Evolutionary conservation across 139 green algal species (phyloP).

Genomic region (Closterium sp.): DNA sequence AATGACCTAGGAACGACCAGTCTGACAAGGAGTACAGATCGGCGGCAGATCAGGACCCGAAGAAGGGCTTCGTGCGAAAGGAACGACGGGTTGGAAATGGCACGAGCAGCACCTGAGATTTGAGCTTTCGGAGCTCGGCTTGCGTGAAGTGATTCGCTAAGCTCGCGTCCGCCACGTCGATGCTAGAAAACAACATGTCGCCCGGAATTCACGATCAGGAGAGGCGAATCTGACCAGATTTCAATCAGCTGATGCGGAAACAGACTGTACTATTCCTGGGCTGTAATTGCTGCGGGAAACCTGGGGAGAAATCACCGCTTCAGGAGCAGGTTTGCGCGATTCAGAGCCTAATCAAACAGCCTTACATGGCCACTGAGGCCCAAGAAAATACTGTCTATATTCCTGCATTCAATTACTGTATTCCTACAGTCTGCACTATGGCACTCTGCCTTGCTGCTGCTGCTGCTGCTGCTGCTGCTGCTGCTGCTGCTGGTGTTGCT

Average conservation of each 20-base stretch:
- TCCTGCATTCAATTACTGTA: neutral
- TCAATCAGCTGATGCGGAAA: neutral
- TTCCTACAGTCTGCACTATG: neutral
- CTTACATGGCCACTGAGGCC: neutral
- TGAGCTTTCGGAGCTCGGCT: conserved; percentile 3
- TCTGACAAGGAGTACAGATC: too few relatives aligned
- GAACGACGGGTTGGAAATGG: neutral
- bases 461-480: too few relatives aligned
- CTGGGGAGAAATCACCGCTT: too few relatives aligned
- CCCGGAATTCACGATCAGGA: neutral
- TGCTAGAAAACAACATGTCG: neutral
- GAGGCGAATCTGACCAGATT: neutral
- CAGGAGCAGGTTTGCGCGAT: neutral
- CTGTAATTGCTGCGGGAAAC: neutral
- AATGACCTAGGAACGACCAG: too few relatives aligned
- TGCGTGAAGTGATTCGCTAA: conserved; percentile 28
- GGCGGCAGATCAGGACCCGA: neutral
- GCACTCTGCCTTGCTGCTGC: neutral
- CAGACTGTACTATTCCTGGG: neutral
- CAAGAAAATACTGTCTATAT: neutral
- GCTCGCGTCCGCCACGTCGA: neutral
- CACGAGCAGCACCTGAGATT: neutral
- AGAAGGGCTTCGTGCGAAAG: neutral
- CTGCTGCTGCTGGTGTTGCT: too few relatives aligned
- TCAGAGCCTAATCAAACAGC: neutral